Evolutionary conservation across 2,329 filamentous ascomycete species (phyloP).

Genomic region (Neonectria neomacrospora): DNA sequence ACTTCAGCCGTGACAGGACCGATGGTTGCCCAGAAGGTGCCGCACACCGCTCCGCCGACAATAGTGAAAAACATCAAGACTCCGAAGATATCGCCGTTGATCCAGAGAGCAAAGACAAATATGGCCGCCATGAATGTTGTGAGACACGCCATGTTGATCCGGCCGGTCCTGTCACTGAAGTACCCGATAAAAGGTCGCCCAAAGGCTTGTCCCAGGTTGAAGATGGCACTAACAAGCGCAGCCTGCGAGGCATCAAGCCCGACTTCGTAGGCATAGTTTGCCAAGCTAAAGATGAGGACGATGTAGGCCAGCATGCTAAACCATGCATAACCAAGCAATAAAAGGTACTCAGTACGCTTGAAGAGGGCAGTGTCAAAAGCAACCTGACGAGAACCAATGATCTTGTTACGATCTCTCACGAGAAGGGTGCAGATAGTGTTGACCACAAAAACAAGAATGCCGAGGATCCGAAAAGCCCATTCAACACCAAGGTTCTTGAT

Average conservation of each 20-base stretch:
- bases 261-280: constrained; percentile 76
- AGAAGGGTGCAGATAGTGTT: constrained; percentile 72
- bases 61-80: constrained; percentile 78
- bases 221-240: constrained; percentile 75
- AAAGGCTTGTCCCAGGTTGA: constrained; percentile 75
- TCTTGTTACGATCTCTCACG: constrained; percentile 77
- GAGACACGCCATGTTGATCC: constrained; percentile 76
- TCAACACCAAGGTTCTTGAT: constrained; percentile 70
- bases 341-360: constrained; percentile 68
- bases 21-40: constrained; percentile 77
- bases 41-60: constrained; percentile 75
- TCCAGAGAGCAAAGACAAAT: constrained; percentile 78
- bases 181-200: constrained; percentile 79
- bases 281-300: constrained; percentile 79
- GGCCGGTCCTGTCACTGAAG: constrained; percentile 75
- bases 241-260: constrained; percentile 75
- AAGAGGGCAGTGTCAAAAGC: constrained; percentile 75
- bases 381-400: constrained; percentile 72
- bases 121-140: constrained; percentile 74
- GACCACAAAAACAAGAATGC: constrained; percentile 70
- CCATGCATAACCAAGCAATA: constrained; percentile 74
- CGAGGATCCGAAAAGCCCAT: constrained; percentile 75
- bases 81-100: constrained; percentile 70
- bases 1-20: constrained; percentile 79
- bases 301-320: constrained; percentile 80